Evolutionary conservation across 768 basidiomycete genomes (phyloP).

Genomic region (Solioccasus polychromus): DNA sequence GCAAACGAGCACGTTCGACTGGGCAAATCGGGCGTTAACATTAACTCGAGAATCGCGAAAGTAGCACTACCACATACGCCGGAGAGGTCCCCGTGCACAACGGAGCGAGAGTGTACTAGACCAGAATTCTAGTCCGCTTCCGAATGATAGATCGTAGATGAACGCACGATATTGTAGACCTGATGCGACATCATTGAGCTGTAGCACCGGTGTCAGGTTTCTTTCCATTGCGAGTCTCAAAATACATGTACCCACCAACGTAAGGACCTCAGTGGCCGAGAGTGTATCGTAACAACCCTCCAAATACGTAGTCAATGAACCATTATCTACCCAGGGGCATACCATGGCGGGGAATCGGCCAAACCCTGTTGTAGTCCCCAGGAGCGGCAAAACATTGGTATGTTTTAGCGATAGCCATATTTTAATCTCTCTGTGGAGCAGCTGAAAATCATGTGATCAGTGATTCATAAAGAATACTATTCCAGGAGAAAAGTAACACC

Average conservation of each 20-base stretch:
- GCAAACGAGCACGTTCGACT: background rate
- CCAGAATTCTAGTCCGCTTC: no score
- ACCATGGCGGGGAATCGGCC: slow-evolving; percentile 3
- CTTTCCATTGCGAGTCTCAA: background rate
- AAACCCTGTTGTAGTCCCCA: background rate
- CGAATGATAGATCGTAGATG: no score
- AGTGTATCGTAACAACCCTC: background rate
- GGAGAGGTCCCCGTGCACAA: background rate
- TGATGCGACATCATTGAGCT: slow-evolving; percentile 1
- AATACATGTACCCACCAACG: background rate
- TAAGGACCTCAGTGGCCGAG: background rate
- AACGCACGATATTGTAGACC: slow-evolving; percentile 7
- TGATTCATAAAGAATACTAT: background rate
- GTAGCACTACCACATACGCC: background rate
- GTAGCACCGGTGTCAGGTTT: background rate
- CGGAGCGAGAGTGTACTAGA: background rate
- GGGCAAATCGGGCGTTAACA: background rate
- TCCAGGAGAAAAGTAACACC: background rate
- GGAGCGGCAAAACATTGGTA: background rate
- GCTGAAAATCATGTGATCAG: slow-evolving; percentile 5
- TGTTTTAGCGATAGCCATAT: slow-evolving; percentile 1
- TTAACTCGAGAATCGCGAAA: no score
- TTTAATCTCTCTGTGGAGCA: slow-evolving; percentile 4
- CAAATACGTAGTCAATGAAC: background rate
- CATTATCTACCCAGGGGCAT: slow-evolving; percentile 1